Evolutionary conservation across 306 rosid genomes (phyloP).

Genomic region (Medicago lupulina): DNA sequence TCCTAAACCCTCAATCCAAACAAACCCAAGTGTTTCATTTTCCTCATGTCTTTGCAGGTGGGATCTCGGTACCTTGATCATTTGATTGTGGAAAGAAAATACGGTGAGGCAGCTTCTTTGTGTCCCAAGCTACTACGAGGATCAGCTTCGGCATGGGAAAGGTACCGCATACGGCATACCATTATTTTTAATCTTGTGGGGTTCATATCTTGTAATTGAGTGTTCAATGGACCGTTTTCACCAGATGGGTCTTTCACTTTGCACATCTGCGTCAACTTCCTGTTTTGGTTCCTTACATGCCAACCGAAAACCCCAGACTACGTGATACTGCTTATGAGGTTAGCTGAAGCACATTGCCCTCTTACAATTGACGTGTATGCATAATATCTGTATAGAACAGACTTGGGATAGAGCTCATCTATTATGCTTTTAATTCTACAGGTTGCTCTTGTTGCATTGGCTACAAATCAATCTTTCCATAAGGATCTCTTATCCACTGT

Average conservation of each 20-base stretch:
- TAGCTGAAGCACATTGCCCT: conserved; percentile 44
- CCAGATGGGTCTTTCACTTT: conserved; percentile 99
- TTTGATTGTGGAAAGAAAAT: conserved; percentile 96
- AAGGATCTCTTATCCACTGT: conserved; percentile 74
- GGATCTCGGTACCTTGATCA: conserved; percentile 96
- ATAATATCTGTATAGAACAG: conserved; percentile 11
- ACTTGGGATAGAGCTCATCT: conserved; percentile 30
- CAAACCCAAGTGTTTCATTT: conserved; percentile 23
- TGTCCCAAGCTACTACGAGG: conserved; percentile 92
- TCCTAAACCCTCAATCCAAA: too few relatives aligned
- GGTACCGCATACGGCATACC: conserved; percentile 58
- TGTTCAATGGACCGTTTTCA: conserved; percentile 40
- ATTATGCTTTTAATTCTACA: conserved; percentile 48
- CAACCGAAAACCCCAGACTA: conserved; percentile 81
- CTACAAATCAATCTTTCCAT: conserved; percentile 87
- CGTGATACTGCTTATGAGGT: conserved; percentile 98
- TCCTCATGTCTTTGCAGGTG: conserved; percentile 64
- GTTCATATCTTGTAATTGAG: conserved; percentile 43
- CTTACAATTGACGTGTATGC: conserved; percentile 6
- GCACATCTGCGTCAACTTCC: conserved; percentile 99
- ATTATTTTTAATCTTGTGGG: conserved; percentile 29
- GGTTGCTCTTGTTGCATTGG: conserved; percentile 98
- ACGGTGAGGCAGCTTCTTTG: conserved; percentile 89
- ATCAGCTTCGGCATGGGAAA: conserved; percentile 97
- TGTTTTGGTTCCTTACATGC: conserved; percentile 88